Base-by-base conservation (phyloP, 345 rosid genomes). In the Heritiera littoralis region DNA sequence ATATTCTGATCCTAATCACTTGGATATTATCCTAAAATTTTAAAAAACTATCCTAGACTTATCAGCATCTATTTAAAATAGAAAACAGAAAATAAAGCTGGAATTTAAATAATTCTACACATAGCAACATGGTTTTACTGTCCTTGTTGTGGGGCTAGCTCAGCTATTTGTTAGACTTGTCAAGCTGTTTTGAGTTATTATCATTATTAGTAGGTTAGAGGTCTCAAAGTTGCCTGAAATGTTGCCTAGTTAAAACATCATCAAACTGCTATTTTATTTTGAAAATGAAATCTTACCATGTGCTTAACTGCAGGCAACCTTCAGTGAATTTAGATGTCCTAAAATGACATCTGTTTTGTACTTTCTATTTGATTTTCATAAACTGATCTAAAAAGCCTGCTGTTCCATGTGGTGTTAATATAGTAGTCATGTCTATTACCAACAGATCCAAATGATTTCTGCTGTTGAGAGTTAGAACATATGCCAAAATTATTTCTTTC, bases 291-390 rank as follows among this genome's bases (percentile, higher is more conserved):
- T 49, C 74, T 30, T 70, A 70, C 58, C 60, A 30, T 13, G 5
- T 49, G 74, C 58, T 13, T 14, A 28, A 41, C 54, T 17, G 76
- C 30, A 54, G 23, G 80, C 75, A n/a, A 78, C 76, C 67, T 82
- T 41, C 18, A 59, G 9, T 18, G 63, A 72, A 75, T 64, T 11
- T 59, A 40, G 67, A 43, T 58, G 77, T 38, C 77, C 54, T n/a
- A n/a, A 56, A 74, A 56, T 74, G 77, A 58, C 60, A 32, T 20
- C 49, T 17, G 13, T 14, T 41, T 10, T 58, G 54, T 56, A 10
- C 28, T 35, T 56, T 12, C 38, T 20, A 40, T 56, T 35, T 18
- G 11, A 17, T 11, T 56, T 35, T 74, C 35, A 18, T 58, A 18
- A 55, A 38, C 77, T 41, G 32, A 56, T 35, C 51, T 55, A 38